Evolutionary conservation across 371 early-diverging fungal genomes (phyloP), one percentile per base, ranked within the genome.

Genomic region (Saksenaea vasiformis): DNA sequence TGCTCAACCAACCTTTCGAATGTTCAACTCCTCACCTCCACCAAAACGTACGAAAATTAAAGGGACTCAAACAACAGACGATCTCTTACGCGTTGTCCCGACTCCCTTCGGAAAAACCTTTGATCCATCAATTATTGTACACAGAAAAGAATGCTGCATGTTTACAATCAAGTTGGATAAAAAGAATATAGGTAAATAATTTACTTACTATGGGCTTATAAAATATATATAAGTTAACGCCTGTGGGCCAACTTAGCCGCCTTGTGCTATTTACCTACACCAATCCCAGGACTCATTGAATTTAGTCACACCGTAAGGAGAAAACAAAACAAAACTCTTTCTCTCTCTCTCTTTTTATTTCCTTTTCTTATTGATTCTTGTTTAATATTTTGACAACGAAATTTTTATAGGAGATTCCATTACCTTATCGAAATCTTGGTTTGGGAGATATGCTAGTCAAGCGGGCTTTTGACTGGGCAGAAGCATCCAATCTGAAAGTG

Each of bases 181-280:
- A 22, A 11, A 22, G 11, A 47, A 47, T 22, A 26, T 22, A 47
- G 51, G 51, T 47, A 47, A 44, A 39, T 39, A 39, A 11, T 14
- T 17, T 17, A 5, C 14, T 17, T 41, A 13, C 5, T 41, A 41
- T 17, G 14, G 43, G 43, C 5, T 17, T 5, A n/a, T 13, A 14
- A 17, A 41, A 13, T 38, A 38, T 13, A 38, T 38, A 38, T 2
- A 15, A 17, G n/a, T 47, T 47, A 3, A 22, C 10, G 31, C 31
- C 31, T 7, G 31, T 31, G 31, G n/a, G 31, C 24, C 10, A 47
- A 19, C 22, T 47, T 58, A 71, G 71, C 71, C 11, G 71, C 71
- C 34, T 37, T 65, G 5, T 72, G 73, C 26, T 72, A 72, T 47
- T 58, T 72, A 34, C 73, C 73, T 19, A 72, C 73, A 3, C 63